These are phyloP conservation scores for Ampelocalamus luodianensis DNA, from an alignment of 176 grass and related monocot species.

Conservation along the genomic window DNA sequence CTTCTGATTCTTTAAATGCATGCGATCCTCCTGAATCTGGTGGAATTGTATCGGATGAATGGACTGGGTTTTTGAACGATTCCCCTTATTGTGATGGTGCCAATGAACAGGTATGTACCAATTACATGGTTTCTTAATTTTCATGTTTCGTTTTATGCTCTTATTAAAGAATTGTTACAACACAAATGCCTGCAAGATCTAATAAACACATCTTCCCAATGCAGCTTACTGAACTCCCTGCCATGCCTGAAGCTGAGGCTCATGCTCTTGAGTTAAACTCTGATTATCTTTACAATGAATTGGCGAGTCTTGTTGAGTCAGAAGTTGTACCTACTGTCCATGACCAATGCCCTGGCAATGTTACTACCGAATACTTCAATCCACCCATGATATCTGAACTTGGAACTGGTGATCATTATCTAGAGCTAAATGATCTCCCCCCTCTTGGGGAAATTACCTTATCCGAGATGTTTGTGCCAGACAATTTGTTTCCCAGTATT, in stretches of 20 bases:
- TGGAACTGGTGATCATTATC: conserved; percentile 42
- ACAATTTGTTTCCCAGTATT: conserved; percentile 29
- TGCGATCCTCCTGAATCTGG: conserved; percentile 41
- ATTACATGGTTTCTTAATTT: not conserved
- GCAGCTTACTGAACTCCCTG: conserved; percentile 55
- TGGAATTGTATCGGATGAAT: conserved; percentile 60
- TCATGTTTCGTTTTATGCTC: not conserved
- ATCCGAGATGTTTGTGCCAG: conserved; percentile 7
- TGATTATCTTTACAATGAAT: conserved; percentile 49
- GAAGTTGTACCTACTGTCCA: not conserved
- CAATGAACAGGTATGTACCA: not conserved
- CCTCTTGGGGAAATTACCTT: conserved; percentile 32
- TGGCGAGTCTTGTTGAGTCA: conserved; percentile 42
- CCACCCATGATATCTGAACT: conserved; percentile 32
- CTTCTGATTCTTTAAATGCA: conserved; percentile 16
- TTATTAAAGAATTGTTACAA: not conserved
- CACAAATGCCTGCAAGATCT: not conserved
- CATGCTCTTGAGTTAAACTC: conserved; percentile 40
- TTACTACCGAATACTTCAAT: not conserved
- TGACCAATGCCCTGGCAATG: not conserved
- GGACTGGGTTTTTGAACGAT: conserved; percentile 49
- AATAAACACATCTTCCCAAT: not conserved
- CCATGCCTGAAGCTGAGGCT: conserved; percentile 47
- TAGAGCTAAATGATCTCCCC: conserved; percentile 72
- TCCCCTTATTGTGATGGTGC: conserved; percentile 24